A percentile compares a stretch with the other conserved stretches of the same genome.
Conservation (phyloP, 768 basidiomycete species). For the Tricholoma hemisulphureum region DNA sequence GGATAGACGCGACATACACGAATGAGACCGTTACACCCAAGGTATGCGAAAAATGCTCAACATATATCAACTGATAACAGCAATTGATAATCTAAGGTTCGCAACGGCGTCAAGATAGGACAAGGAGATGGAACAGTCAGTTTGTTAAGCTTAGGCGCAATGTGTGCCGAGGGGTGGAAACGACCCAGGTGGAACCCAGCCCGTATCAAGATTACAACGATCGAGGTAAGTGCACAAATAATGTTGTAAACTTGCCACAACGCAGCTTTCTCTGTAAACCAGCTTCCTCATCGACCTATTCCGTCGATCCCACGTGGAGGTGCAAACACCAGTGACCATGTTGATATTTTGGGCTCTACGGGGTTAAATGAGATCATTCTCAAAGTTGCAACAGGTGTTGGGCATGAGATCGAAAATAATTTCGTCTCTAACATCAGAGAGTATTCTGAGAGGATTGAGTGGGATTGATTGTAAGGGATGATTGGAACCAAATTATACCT, state of each 20-base stretch:
- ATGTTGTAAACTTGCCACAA: not conserved
- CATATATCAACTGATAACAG: not conserved
- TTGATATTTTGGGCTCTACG: slow-evolving; percentile 80
- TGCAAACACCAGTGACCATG: slow-evolving; percentile 87
- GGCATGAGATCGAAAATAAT: slow-evolving; percentile 64
- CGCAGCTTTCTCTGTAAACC: not conserved
- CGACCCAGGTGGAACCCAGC: slow-evolving; percentile 87
- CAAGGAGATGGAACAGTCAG: slow-evolving; percentile 96
- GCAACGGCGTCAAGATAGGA: slow-evolving; percentile 87
- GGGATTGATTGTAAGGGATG: slow-evolving; percentile 53
- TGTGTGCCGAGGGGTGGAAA: slow-evolving; percentile 97
- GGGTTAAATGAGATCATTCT: slow-evolving; percentile 87
- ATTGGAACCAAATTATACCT: not conserved
- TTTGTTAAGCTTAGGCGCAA: slow-evolving; percentile 82
- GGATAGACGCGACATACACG: slow-evolving; percentile 86
- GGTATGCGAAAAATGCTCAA: slow-evolving; percentile 29
- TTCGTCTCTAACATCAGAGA: slow-evolving; percentile 78
- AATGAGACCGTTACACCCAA: slow-evolving; percentile 59
- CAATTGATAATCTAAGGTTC: slow-evolving; percentile 41
- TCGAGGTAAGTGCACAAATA: slow-evolving; percentile 61
- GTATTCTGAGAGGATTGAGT: slow-evolving; percentile 70
- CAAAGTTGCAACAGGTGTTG: slow-evolving; percentile 83
- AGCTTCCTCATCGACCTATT: slow-evolving; percentile 81
- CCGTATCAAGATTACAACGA: slow-evolving; percentile 80
- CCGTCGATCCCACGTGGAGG: slow-evolving; percentile 80